Conservation (phyloP, 768 basidiomycete genomes). For the Boletus sensibilis region DNA sequence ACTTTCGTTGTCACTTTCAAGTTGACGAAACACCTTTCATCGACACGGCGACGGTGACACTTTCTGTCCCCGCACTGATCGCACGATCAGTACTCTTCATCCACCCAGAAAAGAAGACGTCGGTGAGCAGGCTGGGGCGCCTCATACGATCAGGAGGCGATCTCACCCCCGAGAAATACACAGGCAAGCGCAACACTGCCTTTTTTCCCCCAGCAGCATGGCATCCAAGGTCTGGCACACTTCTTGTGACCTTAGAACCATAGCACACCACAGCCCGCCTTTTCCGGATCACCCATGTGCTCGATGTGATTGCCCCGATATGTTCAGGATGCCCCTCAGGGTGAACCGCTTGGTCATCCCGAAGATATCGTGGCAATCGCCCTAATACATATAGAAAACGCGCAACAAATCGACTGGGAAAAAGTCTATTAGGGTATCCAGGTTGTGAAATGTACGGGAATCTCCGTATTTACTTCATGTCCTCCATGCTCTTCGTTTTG, state of each 20-base stretch:
- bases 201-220: background rate
- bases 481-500: background rate
- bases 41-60: too few species aligned
- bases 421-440: constrained; percentile 13
- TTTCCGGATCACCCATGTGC: too few species aligned
- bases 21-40: too few species aligned
- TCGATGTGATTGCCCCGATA: background rate
- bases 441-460: constrained; percentile 3
- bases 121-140: too few species aligned
- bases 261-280: too few species aligned
- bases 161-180: too few species aligned
- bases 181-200: too few species aligned
- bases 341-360: background rate
- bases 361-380: background rate
- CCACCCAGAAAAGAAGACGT: too few species aligned
- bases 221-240: background rate
- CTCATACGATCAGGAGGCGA: too few species aligned
- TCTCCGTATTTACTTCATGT: background rate
- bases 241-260: too few species aligned
- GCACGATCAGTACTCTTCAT: too few species aligned
- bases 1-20: background rate
- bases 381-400: background rate
- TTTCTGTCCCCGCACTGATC: too few species aligned
- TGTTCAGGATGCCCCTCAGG: background rate
- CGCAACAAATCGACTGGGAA: background rate